These are phyloP conservation scores for Aspergillus texensis DNA, from an alignment of 2,329 filamentous ascomycete genomes.

Conservation along the genomic window DNA sequence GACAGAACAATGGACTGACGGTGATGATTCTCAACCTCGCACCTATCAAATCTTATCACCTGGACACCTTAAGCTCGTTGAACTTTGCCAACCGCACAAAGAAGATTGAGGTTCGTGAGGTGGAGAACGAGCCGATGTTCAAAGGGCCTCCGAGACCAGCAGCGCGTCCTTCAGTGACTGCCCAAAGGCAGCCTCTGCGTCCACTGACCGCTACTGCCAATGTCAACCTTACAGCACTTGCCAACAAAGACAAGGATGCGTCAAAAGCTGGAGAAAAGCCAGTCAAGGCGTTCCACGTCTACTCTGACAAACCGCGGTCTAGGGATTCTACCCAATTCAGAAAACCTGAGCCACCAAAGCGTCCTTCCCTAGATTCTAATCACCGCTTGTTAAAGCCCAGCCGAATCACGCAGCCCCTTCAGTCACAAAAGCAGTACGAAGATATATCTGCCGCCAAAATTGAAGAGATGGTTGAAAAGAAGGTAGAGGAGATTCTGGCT, in stretches of 20 bases:
- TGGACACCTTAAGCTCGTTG: slow-evolving; percentile 89
- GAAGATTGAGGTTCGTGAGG: slow-evolving; percentile 92
- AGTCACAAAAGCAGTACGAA: slow-evolving; percentile 46
- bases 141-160: slow-evolving; percentile 68
- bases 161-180: slow-evolving; percentile 42
- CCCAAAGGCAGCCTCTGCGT: slow-evolving; percentile 74
- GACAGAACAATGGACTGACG: slow-evolving; percentile 92
- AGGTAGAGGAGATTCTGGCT: slow-evolving; percentile 85
- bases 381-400: slow-evolving; percentile 54
- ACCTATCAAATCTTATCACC: slow-evolving; percentile 86
- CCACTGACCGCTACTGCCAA: slow-evolving; percentile 77
- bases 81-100: slow-evolving; percentile 96
- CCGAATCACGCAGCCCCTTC: slow-evolving; percentile 33
- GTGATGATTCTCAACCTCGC: slow-evolving; percentile 96
- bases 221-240: slow-evolving; percentile 63
- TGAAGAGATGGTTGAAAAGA: slow-evolving; percentile 88
- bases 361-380: slow-evolving; percentile 42
- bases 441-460: slow-evolving; percentile 72
- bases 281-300: slow-evolving; percentile 83
- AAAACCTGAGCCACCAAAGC: slow-evolving; percentile 49
- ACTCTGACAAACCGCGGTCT: slow-evolving; percentile 66
- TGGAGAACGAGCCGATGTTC: slow-evolving; percentile 93
- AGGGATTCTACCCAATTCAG: slow-evolving; percentile 47
- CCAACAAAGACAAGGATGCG: slow-evolving; percentile 49
- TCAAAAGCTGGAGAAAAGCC: slow-evolving; percentile 68